phyloP scores from a whole-genome alignment of 768 basidiomycete genomes.

The Termitomyces sp. region DNA sequence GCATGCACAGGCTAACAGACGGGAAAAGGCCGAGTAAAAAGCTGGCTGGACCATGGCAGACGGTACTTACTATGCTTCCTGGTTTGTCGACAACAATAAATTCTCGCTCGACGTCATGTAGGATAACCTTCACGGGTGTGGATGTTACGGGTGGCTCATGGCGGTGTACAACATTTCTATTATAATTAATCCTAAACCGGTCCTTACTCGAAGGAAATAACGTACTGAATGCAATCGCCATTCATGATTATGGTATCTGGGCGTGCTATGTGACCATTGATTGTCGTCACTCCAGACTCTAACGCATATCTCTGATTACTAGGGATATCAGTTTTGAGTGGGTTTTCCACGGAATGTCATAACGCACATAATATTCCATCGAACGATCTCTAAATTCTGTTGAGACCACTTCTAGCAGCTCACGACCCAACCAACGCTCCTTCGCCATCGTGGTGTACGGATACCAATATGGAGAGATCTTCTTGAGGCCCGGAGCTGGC shows the following conservation, averaged over 20 bases:
- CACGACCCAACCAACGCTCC: conserved; percentile 81
- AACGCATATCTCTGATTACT: conserved; percentile 48
- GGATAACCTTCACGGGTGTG: conserved; percentile 73
- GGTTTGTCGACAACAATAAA: conserved; percentile 97
- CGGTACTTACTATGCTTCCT: conserved; percentile 81
- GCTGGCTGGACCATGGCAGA: conserved; percentile 4
- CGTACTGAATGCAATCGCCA: conserved; percentile 88
- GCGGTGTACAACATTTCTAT: conserved; percentile 88
- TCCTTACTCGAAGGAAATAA: conserved; percentile 10
- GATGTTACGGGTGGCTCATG: conserved; percentile 95
- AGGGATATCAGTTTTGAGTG: not conserved
- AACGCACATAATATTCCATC: conserved; percentile 91
- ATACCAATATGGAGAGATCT: conserved; percentile 87
- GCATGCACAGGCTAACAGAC: conserved; percentile 78
- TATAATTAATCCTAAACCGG: not conserved
- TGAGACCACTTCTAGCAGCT: conserved; percentile 86
- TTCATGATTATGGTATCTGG: conserved; percentile 77
- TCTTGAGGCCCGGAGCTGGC: conserved; percentile 54
- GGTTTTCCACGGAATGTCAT: not conserved
- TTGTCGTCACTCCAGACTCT: conserved; percentile 91
- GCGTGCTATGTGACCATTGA: conserved; percentile 85
- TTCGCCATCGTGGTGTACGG: conserved; percentile 93
- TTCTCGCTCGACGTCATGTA: conserved; percentile 70
- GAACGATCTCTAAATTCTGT: conserved; percentile 93
- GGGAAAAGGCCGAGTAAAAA: conserved; percentile 5